Base-by-base conservation (phyloP, 2,329 filamentous ascomycete genomes). In the Podosphaera fusca region DNA sequence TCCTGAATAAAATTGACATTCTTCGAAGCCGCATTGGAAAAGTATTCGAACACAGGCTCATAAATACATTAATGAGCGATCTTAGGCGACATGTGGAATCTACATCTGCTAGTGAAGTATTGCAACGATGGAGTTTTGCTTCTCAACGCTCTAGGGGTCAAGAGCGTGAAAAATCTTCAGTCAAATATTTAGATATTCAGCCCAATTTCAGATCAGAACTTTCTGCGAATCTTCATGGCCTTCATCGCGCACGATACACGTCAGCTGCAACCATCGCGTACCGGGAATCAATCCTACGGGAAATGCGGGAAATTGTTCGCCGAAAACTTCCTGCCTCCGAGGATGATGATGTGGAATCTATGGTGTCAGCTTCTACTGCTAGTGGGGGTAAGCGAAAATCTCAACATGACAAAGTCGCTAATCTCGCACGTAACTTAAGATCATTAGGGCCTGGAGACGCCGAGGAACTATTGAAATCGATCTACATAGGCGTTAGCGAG, bases 401-500 rank as follows among this genome's bases (percentile, higher is more conserved):
- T 38, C 56, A 58, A 12, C 86, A 94, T 65, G 89, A 96, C 62
- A 95, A 92, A 66, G 95, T 89, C 0, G 81, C 85, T 0, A 85
- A 88, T 50, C 73, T 96, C 35, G 89, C 92, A 4, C 80, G 89
- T 9, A 96, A 96, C 63, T 72, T 98, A 34, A 81, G 90, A 21
- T 81, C 86, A 0, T 72, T 98, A 59, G 88, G 94, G 56, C 74
- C 86, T 1, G 81, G 84, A 58, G 88, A 94, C 69, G 87, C 88
- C 0, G 90, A 96, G 69, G 79, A 82, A 5, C 78, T 96, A 63
- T 76, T 96, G 12, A 74, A 81, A 35, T 85, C 80, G 58, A 84
- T 94, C 14, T 98, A 96, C 65, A 84, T 88, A 21, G 81, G 85
- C 38, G 83, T 95, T 7, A 84, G 90, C 3, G 92, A 98, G 71